Conservation (phyloP, 345 rosid genomes). For the Hibiscus trionum region DNA sequence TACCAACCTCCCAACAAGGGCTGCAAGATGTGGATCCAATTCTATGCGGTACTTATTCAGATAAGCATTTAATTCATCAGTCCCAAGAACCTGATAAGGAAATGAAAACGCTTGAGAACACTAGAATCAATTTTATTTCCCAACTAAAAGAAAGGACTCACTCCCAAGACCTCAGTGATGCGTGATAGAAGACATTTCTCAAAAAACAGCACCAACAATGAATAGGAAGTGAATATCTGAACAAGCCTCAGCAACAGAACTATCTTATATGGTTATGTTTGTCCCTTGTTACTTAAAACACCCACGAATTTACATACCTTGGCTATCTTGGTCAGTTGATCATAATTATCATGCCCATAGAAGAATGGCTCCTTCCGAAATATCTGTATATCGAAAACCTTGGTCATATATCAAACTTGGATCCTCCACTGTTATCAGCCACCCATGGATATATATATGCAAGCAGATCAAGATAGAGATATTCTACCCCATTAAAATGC, state of each 20-base stretch:
- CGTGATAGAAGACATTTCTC: background rate
- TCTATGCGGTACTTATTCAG: constrained; percentile 78
- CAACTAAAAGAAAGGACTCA: background rate
- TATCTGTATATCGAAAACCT: constrained; percentile 48
- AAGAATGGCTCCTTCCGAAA: constrained; percentile 98
- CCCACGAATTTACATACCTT: constrained; percentile 46
- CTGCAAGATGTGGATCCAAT: constrained; percentile 82
- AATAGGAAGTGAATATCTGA: background rate
- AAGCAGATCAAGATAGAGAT: constrained; percentile 21
- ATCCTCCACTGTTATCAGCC: constrained; percentile 19
- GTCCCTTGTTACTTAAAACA: background rate
- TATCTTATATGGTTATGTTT: background rate
- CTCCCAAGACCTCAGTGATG: background rate
- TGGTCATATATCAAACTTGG: constrained; percentile 14
- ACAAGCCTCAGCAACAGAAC: background rate
- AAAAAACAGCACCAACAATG: background rate
- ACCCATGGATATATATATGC: constrained; percentile 19
- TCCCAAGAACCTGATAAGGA: constrained; percentile 69
- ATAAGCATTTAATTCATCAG: constrained; percentile 81
- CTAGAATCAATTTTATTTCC: background rate
- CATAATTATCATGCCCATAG: constrained; percentile 98
- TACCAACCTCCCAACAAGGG: constrained; percentile 80
- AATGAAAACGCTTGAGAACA: background rate
- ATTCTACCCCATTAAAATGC: constrained; percentile 5
- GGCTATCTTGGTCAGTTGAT: constrained; percentile 93